Conservation (phyloP, 1,284 basidiomycete genomes). For the Cryptococcus sp. region DNA sequence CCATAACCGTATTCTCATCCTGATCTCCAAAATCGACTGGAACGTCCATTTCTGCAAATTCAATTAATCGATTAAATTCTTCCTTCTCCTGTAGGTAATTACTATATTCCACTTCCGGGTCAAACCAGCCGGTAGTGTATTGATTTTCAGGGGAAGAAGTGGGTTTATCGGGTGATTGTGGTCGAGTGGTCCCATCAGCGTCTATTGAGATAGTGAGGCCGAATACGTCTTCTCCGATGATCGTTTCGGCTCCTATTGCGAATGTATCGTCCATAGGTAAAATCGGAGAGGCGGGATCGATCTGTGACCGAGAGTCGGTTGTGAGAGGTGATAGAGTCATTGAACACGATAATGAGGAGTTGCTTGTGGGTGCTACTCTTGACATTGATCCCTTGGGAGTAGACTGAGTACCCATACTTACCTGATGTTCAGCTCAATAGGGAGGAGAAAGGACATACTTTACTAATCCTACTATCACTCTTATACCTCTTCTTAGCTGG, state of each 20-base stretch:
- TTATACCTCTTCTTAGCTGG: slow-evolving; percentile 10
- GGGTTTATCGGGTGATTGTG: neutral
- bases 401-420: slow-evolving; percentile 16
- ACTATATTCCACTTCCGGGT: too few species aligned
- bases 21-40: too few species aligned
- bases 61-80: too few species aligned
- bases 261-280: too few species aligned
- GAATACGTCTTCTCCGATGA: neutral
- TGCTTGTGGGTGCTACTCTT: too few species aligned
- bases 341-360: slow-evolving; percentile 5
- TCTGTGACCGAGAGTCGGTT: neutral
- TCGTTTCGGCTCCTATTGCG: neutral
- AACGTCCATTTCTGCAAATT: too few species aligned
- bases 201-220: neutral
- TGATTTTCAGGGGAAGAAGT: too few species aligned
- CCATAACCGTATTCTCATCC: too few species aligned
- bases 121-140: too few species aligned
- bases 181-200: neutral
- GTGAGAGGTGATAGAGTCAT: slow-evolving; percentile 4
- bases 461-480: neutral
- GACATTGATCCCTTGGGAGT: too few species aligned
- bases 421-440: slow-evolving; percentile 3
- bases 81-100: too few species aligned
- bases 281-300: too few species aligned
- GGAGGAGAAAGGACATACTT: neutral